These are phyloP conservation scores for Flaveria floridana DNA, from an alignment of 140 eudicot species.

Conservation along the genomic window DNA sequence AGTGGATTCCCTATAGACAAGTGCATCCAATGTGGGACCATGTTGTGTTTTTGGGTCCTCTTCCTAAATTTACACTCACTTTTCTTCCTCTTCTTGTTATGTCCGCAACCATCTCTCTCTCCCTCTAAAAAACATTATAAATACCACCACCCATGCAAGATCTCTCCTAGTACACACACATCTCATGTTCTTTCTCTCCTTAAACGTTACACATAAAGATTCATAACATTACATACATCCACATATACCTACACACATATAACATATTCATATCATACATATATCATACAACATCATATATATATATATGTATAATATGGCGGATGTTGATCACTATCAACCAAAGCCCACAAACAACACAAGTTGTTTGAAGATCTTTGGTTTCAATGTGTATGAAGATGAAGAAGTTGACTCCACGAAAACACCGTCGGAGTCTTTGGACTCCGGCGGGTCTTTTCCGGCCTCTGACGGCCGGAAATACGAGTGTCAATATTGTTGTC, in stretches of 20 bases:
- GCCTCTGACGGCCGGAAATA: constrained; percentile 71
- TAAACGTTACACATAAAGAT: constrained; percentile 16
- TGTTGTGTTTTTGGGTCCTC: constrained; percentile 48
- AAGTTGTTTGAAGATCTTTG: constrained; percentile 63
- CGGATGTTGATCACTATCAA: constrained; percentile 52
- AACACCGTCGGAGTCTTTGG: constrained; percentile 50
- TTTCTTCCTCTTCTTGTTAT: constrained; percentile 61
- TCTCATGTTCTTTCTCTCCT: constrained; percentile 35
- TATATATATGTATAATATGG: constrained; percentile 47
- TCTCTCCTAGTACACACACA: constrained; percentile 35
- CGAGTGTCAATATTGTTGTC: constrained; percentile 89
- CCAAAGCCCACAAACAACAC: constrained; percentile 44
- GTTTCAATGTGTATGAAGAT: constrained; percentile 67
- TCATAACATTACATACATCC: neutral
- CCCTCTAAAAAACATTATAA: constrained; percentile 51
- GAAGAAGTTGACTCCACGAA: constrained; percentile 59
- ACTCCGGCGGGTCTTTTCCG: constrained; percentile 52
- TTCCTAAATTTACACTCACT: constrained; percentile 50
- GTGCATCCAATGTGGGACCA: constrained; percentile 65
- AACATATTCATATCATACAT: constrained; percentile 2
- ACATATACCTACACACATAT: constrained; percentile 2
- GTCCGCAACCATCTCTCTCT: constrained; percentile 69
- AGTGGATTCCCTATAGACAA: constrained; percentile 55
- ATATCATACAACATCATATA: neutral
- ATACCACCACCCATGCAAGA: constrained; percentile 68